Evolutionary conservation across 2,329 filamentous ascomycete genomes (phyloP).

Genomic region (Aspergillus quadricinctus): DNA sequence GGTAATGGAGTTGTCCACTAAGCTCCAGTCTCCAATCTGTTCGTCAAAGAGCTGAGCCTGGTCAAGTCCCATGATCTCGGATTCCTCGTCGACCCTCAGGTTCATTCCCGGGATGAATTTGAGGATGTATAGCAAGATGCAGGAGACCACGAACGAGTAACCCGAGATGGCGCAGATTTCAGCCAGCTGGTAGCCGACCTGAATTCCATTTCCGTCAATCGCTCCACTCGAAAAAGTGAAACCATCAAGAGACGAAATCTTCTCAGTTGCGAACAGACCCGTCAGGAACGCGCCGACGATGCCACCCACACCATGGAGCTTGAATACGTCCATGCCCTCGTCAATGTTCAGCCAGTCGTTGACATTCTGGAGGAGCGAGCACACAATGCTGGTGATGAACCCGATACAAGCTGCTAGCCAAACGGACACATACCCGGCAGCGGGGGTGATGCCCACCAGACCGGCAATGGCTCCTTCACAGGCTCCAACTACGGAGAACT

Average conservation of each 20-base stretch:
- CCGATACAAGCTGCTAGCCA: constrained; percentile 55
- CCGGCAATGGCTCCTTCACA: constrained; percentile 57
- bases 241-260: constrained; percentile 46
- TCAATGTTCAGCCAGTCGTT: constrained; percentile 54
- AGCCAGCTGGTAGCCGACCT: constrained; percentile 53
- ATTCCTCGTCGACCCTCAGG: constrained; percentile 52
- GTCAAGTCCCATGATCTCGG: constrained; percentile 53
- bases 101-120: constrained; percentile 54
- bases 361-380: constrained; percentile 47
- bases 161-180: constrained; percentile 52
- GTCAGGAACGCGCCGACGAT: constrained; percentile 56
- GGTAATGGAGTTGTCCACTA: constrained; percentile 20
- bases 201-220: constrained; percentile 53
- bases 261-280: constrained; percentile 51
- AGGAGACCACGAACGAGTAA: constrained; percentile 52
- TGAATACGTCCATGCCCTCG: constrained; percentile 58
- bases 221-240: constrained; percentile 43
- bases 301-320: constrained; percentile 55
- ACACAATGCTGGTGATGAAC: constrained; percentile 51
- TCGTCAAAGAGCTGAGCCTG: constrained; percentile 54
- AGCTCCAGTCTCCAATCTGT: constrained; percentile 51
- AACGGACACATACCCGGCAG: constrained; percentile 49
- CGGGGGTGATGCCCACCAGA: constrained; percentile 58
- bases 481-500: constrained; percentile 53
- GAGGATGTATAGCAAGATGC: constrained; percentile 48